Evolutionary conservation across 306 rosid genomes (phyloP), one percentile per base, ranked within the genome.

Genomic region (Carpinus viminea): DNA sequence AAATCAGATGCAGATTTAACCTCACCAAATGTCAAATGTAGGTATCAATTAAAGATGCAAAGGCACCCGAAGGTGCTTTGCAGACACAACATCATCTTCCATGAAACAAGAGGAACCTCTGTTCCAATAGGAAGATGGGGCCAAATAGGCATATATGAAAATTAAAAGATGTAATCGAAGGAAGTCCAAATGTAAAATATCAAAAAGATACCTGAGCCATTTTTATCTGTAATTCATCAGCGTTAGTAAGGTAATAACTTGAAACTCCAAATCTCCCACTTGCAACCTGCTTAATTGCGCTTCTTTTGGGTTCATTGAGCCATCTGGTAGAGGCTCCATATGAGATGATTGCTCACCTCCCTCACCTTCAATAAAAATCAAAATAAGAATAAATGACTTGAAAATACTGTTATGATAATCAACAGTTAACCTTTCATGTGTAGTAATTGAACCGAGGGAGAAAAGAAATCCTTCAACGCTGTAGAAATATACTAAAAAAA

Each of bases 231-330:
- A 96, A 79, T 84, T 96, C 99, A 60, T 93, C 97, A 34, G 99
- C 99, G 82, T 96, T 93, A 16, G 99, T 91, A 54, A 96, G 98
- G 84, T 96, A 96, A 79, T 93, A 96, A 89, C 96, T 96, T 46
- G 98, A 87, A 84, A 96, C 99, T 71, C 99, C 99, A 89, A 96
- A 96, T 84, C 99, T 96, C 36, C 98, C 99, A 88, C 99, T 96
- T 2, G 99, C 99, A 80, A 96, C 93, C 83, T 96, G 99, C 86
- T 96, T 96, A 72, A 96, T 96, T 77, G 97, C 87, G 82, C 99
- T 96, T 85, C 99, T 89, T 89, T 91, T 50, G 99, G 99, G 81
- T 96, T 96, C 86, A 71, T 90, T 64, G 98, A 91, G 65, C 99
- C 98, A 86, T 96, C 92, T 7, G 90, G 77, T 80, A 93, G 99